These are phyloP conservation scores for Chondrostereum purpureum DNA, from an alignment of 1,284 basidiomycete genomes.

Conservation along the genomic window DNA sequence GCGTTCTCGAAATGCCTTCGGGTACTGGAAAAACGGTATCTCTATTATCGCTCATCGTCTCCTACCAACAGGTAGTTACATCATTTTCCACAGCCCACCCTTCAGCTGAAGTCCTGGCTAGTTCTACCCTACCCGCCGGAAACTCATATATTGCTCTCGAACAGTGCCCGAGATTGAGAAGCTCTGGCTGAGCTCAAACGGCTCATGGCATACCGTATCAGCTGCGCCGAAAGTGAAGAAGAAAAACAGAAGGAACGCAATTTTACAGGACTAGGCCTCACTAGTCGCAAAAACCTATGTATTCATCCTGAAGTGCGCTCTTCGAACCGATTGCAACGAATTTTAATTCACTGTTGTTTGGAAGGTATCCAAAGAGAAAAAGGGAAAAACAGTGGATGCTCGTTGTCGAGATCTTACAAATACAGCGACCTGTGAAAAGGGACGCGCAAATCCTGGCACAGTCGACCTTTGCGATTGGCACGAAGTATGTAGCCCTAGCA, in stretches of 20 bases:
- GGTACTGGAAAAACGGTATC: conserved; percentile 99
- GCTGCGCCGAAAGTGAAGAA: conserved; percentile 64
- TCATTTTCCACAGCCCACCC: neutral
- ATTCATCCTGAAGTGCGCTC: conserved; percentile 84
- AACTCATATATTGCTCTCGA: conserved; percentile 98
- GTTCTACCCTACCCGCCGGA: conserved; percentile 90
- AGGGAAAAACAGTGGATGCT: conserved; percentile 96
- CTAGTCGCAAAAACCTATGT: conserved; percentile 95
- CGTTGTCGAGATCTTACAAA: conserved; percentile 95
- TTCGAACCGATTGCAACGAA: conserved; percentile 1
- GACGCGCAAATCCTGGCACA: conserved; percentile 83
- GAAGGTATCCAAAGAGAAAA: conserved; percentile 93
- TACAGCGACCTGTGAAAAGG: conserved; percentile 79
- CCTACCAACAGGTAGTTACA: conserved; percentile 82
- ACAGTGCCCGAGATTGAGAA: conserved; percentile 99
- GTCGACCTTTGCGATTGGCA: conserved; percentile 94
- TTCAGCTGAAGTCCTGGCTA: conserved; percentile 24
- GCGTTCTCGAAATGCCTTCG: conserved; percentile 99
- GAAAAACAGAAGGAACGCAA: conserved; percentile 74
- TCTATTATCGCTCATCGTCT: conserved; percentile 91
- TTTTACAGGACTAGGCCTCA: conserved; percentile 89
- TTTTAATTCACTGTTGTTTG: neutral
- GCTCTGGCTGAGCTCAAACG: conserved; percentile 94
- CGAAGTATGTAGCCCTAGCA: conserved; percentile 55
- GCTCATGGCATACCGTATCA: conserved; percentile 85